phyloP scores from a whole-genome alignment of 768 basidiomycete genomes.

The Trametes meyenii region DNA sequence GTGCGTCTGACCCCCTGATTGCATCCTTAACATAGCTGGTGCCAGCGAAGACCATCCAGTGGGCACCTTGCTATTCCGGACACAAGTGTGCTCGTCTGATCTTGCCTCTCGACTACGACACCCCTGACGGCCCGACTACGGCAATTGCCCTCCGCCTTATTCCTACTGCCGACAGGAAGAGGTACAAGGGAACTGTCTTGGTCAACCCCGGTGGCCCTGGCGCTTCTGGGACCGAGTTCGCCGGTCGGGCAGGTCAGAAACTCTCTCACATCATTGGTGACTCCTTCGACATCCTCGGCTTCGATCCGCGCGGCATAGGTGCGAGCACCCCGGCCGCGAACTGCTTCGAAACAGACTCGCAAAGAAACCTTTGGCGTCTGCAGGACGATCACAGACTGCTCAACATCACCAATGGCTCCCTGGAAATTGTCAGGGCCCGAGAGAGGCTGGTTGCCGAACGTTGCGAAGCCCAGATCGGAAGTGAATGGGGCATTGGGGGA shows the following conservation, averaged over 20 bases:
- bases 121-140: slow-evolving; percentile 21
- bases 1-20: neutral
- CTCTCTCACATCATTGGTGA: slow-evolving; percentile 19
- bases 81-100: slow-evolving; percentile 22
- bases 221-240: slow-evolving; percentile 17
- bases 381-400: slow-evolving; percentile 13
- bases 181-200: slow-evolving; percentile 22
- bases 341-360: slow-evolving; percentile 20
- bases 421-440: slow-evolving; percentile 10
- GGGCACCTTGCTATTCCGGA: slow-evolving; percentile 20
- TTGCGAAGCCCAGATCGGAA: slow-evolving; percentile 22
- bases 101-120: slow-evolving; percentile 24
- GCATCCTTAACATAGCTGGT: neutral
- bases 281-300: slow-evolving; percentile 25
- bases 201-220: slow-evolving; percentile 27
- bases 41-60: slow-evolving; percentile 10
- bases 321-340: slow-evolving; percentile 24
- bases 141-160: slow-evolving; percentile 25
- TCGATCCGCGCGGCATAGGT: slow-evolving; percentile 26
- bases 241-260: slow-evolving; percentile 10
- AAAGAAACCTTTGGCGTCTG: slow-evolving; percentile 15
- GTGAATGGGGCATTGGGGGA: slow-evolving; percentile 23
- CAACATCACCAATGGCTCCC: slow-evolving; percentile 17
- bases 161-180: slow-evolving; percentile 14
- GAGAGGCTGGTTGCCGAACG: slow-evolving; percentile 4